A percentile compares a stretch with the other conserved stretches of the same genome.
phyloP scores from a whole-genome alignment of 2,329 filamentous ascomycete species.

The Talaromyces sp. region DNA sequence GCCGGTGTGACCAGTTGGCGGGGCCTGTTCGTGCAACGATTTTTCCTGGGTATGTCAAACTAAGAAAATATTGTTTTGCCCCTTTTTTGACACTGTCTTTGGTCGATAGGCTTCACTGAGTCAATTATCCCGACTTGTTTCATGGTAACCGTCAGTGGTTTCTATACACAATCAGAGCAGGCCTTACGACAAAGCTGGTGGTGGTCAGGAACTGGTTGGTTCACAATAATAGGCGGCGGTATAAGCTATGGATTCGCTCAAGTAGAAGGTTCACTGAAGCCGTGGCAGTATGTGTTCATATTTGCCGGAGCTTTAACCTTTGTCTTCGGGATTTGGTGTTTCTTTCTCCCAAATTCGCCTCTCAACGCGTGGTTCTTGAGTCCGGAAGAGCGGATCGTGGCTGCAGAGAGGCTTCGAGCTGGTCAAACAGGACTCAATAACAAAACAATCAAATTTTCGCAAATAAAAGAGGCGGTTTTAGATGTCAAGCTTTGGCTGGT shows the following conservation, averaged over 20 bases:
- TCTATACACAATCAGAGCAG: constrained; percentile 66
- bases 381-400: constrained; percentile 60
- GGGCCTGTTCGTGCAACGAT: constrained; percentile 49
- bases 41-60: no score
- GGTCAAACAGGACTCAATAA: constrained; percentile 65
- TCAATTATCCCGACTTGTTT: constrained; percentile 65
- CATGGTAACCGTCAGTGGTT: constrained; percentile 61
- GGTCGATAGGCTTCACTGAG: constrained; percentile 52
- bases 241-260: constrained; percentile 68
- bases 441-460: constrained; percentile 58
- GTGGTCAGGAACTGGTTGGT: constrained; percentile 58
- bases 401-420: constrained; percentile 61
- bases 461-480: constrained; percentile 58
- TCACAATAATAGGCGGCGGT: constrained; percentile 62
- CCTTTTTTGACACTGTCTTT: background rate
- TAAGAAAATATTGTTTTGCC: constrained; percentile 30
- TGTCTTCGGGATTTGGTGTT: background rate
- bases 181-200: constrained; percentile 64
- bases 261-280: constrained; percentile 36
- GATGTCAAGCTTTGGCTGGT: constrained; percentile 66
- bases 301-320: background rate
- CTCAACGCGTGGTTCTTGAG: constrained; percentile 68
- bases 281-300: background rate
- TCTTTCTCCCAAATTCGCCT: constrained; percentile 60
- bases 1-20: constrained; percentile 65